Base-by-base conservation (phyloP, 2,329 filamentous ascomycete species). In the Alternaria longipes region DNA sequence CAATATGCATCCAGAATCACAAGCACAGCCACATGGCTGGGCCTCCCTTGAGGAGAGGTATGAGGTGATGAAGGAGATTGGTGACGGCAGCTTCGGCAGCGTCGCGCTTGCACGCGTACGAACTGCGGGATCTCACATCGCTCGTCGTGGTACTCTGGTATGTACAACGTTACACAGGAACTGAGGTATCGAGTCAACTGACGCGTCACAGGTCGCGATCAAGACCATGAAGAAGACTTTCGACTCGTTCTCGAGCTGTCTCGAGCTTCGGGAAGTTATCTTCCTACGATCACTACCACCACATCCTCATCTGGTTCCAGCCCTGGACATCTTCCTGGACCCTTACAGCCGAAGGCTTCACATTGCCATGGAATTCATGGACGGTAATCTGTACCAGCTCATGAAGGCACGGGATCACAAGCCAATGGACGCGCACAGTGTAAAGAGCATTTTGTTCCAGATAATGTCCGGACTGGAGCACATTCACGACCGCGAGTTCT, bases 151-250 rank as follows among this genome's bases (percentile, higher is more conserved):
- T 70, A 97, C 94, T 59, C 88, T 98, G 84, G 94, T 98, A 89
- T 18, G 74, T 85, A 90, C 84, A 49, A 58, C 55, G 56, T 62
- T 36, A 50, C 62, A 40, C 62, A 50, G 58, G 30, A 16, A 53
- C 30, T 30, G 20, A 42, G 51, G 41, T 40, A 54, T 54, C 61
- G 55, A 62, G 30, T 59, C 47, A 12, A 66, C 70, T 74, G 68
- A 71, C 71, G 42, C 62, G 61, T 66, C 54, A 57, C 61, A 98
- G 95, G 91, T 99, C 73, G 95, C 95, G 44, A 97, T 99, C 82
- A 99, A 99, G 83, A 98, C 95, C 6, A 99, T 99, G 95, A 99
- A 99, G 86, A 99, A 99, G 87, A 94, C 91, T 0, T 99, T 98
- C 73, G 94, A 98, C 72, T 97, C 92, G 2, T 93, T 97, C 76